Base-by-base conservation (phyloP, 83 land plant species). In the Picea mariana region DNA sequence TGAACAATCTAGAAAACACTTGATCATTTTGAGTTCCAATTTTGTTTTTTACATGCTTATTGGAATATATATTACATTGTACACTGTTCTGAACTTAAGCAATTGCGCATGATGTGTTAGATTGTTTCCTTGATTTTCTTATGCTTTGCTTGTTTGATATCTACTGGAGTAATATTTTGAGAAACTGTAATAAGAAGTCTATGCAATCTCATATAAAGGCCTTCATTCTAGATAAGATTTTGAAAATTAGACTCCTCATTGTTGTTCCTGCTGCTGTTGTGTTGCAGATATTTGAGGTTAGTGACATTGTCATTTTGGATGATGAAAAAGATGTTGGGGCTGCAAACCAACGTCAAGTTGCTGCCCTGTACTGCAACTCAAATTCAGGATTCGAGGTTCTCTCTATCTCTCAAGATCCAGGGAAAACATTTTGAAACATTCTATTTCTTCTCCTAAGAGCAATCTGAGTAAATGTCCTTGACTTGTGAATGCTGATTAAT, bases 331-430 rank as follows among this genome's bases (percentile, higher is more conserved):
- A 97, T 87, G 99, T 97, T 77, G 99, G 99, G 78, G 99, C 99
- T 62, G 81, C 82, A 52, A 95, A 94, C 82, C 86, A 80, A 23
- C 93, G 98, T 21, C 95, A 83, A 59, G 88, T 97, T 81, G 97
- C 91, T 67, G 98, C 97, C 31, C 85, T 97, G 20, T 95, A 91
- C 77, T 97, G 97, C 89, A 90, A 91, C 86, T 85, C 87, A 80
- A 89, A 79, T 17, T 93, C 99, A 13, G 98, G 97, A 64, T 95
- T 95, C 87, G 98, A 97, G 98, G 99, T 97, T 83, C 52, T 40
- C 52, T 42, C 76, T 72, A 40, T 72, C 23, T 38, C 62, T 73
- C 55, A 49, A 49, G 55, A 49, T 49, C 11, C 55, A 9, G 9
- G 55, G 73, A 49, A 15, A 27, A 27, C 13, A 21, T 65, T 21